Percentiles rank a stretch among this genome's conserved stretches.
phyloP scores from a whole-genome alignment of 768 basidiomycete genomes.

The Russula brevipes region DNA sequence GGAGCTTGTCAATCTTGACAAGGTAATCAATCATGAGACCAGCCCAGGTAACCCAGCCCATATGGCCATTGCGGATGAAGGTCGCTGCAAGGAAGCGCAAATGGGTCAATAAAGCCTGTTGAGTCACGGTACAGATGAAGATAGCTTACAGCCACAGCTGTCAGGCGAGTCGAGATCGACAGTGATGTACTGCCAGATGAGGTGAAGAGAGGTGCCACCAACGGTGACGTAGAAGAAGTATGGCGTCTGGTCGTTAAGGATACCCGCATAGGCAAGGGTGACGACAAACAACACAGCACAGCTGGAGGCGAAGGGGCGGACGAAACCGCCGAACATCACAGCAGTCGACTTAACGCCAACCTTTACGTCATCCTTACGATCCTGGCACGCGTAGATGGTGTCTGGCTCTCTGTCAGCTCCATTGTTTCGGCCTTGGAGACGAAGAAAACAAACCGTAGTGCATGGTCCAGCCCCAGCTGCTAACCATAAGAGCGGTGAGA shows the following conservation, averaged over 20 bases:
- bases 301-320: slow-evolving; percentile 49
- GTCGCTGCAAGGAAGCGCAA: slow-evolving; percentile 7
- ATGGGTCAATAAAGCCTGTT: neutral
- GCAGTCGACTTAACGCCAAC: slow-evolving; percentile 73
- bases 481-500: slow-evolving; percentile 23
- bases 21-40: slow-evolving; percentile 26
- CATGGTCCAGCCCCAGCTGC: slow-evolving; percentile 37
- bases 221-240: slow-evolving; percentile 26
- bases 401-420: slow-evolving; percentile 31
- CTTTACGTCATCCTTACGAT: slow-evolving; percentile 66
- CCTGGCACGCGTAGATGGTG: slow-evolving; percentile 75
- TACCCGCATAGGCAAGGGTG: slow-evolving; percentile 50
- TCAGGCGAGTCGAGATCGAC: slow-evolving; percentile 26
- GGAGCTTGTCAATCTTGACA: slow-evolving; percentile 22
- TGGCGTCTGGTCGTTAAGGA: slow-evolving; percentile 33
- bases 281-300: slow-evolving; percentile 51
- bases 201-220: slow-evolving; percentile 25
- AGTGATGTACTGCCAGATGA: slow-evolving; percentile 28
- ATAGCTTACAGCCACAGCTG: slow-evolving; percentile 24
- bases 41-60: slow-evolving; percentile 27
- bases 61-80: slow-evolving; percentile 24
- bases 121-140: neutral
- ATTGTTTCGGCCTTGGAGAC: neutral
- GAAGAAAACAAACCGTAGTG: slow-evolving; percentile 34
- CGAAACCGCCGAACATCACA: slow-evolving; percentile 60